Evolutionary conservation across 2,329 filamentous ascomycete genomes (phyloP).

Genomic region (Mollisiaceae sp.): DNA sequence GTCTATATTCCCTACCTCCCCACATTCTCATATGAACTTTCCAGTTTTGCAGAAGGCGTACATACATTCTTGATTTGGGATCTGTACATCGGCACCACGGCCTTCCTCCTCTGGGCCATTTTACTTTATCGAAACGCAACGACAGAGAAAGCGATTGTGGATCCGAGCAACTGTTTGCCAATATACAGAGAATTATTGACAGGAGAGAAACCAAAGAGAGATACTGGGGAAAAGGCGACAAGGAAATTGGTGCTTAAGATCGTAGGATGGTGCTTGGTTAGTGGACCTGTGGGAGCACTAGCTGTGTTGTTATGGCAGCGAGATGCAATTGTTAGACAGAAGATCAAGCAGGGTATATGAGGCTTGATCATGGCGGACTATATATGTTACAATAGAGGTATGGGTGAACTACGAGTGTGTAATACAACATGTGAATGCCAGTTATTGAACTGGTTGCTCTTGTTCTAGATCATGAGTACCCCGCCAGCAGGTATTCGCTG

Average conservation of each 20-base stretch:
- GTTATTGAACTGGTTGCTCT: too few species aligned
- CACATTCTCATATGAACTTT: conserved; percentile 35
- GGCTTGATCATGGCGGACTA: neutral
- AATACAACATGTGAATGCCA: neutral
- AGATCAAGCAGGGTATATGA: conserved; percentile 37
- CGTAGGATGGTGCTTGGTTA: conserved; percentile 43
- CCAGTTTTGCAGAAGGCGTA: conserved; percentile 44
- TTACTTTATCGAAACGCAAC: conserved; percentile 43
- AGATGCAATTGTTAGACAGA: conserved; percentile 46
- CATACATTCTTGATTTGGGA: conserved; percentile 56
- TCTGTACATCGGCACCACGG: conserved; percentile 48
- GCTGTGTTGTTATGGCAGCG: conserved; percentile 55
- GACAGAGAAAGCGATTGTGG: conserved; percentile 28
- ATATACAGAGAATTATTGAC: conserved; percentile 27
- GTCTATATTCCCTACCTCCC: conserved; percentile 48
- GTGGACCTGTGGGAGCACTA: conserved; percentile 51
- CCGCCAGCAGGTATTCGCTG: too few species aligned
- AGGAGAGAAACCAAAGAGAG: conserved; percentile 33
- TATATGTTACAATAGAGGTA: neutral
- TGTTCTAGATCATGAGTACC: too few species aligned
- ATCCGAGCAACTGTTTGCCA: conserved; percentile 27
- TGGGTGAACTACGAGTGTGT: neutral
- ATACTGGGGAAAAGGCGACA: conserved; percentile 20
- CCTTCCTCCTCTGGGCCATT: conserved; percentile 52
- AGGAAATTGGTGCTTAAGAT: conserved; percentile 44